These are phyloP conservation scores for Claviceps arundinis DNA, from an alignment of 2,329 filamentous ascomycete species.

Conservation along the genomic window DNA sequence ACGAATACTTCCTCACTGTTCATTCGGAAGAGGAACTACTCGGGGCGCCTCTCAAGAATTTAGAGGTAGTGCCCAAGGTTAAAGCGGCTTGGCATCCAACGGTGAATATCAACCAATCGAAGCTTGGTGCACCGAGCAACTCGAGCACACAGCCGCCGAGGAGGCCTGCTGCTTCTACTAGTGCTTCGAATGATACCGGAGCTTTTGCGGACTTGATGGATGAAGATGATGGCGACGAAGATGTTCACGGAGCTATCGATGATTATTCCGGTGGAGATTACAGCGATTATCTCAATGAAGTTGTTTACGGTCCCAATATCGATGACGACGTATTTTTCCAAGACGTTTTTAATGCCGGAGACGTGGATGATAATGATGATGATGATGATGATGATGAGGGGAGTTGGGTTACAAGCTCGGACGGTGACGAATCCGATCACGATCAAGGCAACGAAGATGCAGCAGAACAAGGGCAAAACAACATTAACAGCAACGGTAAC, in stretches of 20 bases:
- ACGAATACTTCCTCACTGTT: conserved; percentile 28
- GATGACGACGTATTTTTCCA: too few relatives aligned
- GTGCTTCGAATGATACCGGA: neutral
- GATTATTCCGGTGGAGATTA: too few relatives aligned
- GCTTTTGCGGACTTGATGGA: conserved; percentile 6
- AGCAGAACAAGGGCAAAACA: neutral
- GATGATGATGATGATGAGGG: neutral
- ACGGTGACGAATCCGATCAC: neutral
- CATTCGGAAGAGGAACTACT: conserved; percentile 20
- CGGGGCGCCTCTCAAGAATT: conserved; percentile 13
- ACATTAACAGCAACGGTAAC: neutral
- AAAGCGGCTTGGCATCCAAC: conserved; percentile 7
- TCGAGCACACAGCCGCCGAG: conserved; percentile 10
- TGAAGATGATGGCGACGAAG: neutral
- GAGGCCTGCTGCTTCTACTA: neutral
- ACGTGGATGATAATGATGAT: conserved; percentile 9
- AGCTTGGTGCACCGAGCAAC: conserved; percentile 18
- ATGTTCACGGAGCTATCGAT: too few relatives aligned
- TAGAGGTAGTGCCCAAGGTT: conserved; percentile 10
- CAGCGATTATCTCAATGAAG: too few relatives aligned
- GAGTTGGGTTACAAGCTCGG: neutral
- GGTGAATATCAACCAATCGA: conserved; percentile 14
- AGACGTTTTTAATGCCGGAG: too few relatives aligned
- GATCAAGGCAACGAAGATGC: conserved; percentile 1
- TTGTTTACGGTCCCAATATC: too few relatives aligned